A percentile compares a stretch with the other conserved stretches of the same genome.
Evolutionary conservation across 1,284 basidiomycete genomes (phyloP).

Genomic region (Ceratobasidium sp.): DNA sequence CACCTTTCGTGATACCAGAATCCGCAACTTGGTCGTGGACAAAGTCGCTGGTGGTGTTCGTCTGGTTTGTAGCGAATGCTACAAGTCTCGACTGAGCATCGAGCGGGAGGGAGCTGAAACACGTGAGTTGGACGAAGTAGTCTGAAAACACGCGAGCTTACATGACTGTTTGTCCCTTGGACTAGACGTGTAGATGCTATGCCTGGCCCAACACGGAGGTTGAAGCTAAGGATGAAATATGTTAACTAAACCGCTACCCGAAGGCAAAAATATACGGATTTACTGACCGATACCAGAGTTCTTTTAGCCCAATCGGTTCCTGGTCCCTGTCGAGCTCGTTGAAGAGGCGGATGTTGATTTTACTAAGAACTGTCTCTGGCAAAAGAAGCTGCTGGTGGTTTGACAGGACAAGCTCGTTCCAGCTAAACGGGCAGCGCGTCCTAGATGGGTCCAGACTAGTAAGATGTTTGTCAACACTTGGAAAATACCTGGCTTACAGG

Average conservation of each 20-base stretch:
- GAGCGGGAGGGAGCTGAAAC: conserved; percentile 23
- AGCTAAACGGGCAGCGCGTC: background rate
- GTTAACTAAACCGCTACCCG: too few relatives aligned
- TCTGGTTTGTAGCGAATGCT: conserved; percentile 9
- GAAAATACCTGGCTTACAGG: conserved; percentile 7
- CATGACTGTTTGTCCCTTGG: background rate
- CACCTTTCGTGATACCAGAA: background rate
- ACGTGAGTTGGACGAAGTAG: background rate
- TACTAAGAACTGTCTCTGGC: background rate
- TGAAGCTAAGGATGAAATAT: background rate
- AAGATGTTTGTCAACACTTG: background rate
- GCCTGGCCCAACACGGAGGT: background rate
- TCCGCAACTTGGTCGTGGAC: background rate
- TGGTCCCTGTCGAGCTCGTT: conserved; percentile 6
- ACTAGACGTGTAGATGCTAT: background rate
- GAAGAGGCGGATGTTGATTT: conserved; percentile 1
- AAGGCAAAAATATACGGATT: too few relatives aligned
- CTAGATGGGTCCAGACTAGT: background rate
- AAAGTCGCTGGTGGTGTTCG: conserved; percentile 4
- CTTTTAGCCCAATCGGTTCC: background rate
- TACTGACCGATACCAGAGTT: conserved; percentile 26
- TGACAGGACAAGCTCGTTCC: conserved; percentile 9
- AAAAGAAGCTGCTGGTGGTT: conserved; percentile 15
- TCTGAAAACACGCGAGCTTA: background rate
- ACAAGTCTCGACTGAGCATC: background rate